Conservation (phyloP, 768 basidiomycete species). For the Pisolithus tinctorius region DNA sequence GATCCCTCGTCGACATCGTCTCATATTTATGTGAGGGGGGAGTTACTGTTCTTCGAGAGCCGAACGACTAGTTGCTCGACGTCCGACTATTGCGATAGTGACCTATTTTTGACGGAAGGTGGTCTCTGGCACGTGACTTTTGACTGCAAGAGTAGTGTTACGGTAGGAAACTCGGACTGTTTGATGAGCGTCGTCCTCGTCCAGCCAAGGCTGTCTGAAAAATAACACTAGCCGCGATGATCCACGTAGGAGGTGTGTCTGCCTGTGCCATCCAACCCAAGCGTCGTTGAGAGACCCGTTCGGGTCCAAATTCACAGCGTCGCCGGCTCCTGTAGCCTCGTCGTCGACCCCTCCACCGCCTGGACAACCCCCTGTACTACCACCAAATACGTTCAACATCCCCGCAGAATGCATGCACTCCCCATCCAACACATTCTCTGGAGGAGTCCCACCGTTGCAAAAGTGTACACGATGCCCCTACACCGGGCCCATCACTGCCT, state of each 20-base stretch:
- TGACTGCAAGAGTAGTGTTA: too few species aligned
- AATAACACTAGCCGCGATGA: neutral
- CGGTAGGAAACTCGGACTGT: too few species aligned
- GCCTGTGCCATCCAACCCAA: neutral
- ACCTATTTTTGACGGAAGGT: too few species aligned
- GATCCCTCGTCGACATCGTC: too few species aligned
- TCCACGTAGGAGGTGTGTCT: neutral
- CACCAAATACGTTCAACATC: conserved; percentile 17
- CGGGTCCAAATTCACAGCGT: conserved; percentile 1
- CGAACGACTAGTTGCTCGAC: too few species aligned
- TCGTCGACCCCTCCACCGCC: conserved; percentile 11
- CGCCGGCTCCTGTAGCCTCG: conserved; percentile 5
- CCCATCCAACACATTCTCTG: neutral
- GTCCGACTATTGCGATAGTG: too few species aligned
- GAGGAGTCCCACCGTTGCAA: conserved; percentile 9
- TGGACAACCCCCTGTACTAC: neutral
- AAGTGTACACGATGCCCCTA: conserved; percentile 29
- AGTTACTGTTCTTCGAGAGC: too few species aligned
- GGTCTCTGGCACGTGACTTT: too few species aligned
- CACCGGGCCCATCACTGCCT: conserved; percentile 19
- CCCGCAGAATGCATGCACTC: conserved; percentile 8
- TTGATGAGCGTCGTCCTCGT: neutral
- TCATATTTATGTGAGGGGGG: too few species aligned
- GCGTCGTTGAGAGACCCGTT: neutral
- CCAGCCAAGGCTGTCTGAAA: neutral